Base-by-base conservation (phyloP, 148 eudicot species). In the Suaeda aralocaspica region DNA sequence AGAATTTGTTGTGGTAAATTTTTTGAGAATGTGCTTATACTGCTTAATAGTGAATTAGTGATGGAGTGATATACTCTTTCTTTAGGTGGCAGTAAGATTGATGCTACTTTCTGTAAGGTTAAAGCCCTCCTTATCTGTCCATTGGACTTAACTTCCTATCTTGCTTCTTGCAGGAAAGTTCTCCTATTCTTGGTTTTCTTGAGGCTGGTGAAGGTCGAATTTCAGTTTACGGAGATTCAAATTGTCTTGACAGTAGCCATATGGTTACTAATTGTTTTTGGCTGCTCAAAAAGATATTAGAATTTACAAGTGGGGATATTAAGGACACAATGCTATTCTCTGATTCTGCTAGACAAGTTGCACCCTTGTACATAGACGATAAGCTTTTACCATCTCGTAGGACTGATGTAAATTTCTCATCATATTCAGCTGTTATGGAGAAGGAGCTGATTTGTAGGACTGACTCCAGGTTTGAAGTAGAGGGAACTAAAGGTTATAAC, bases 231-330 rank as follows among this genome's bases (percentile, higher is more conserved):
- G 99, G 97, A 49, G 99, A 94, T 72, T 91, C 97, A 67, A 94
- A 94, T 75, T 94, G 99, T 72, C 81, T 94, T 78, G 99, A 94
- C 76, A 94, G 99, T 82, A 94, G 99, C 78, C 99, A 94, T 78
- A 94, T 91, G 99, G 91, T 94, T 55, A 91, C 97, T 56, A 87
- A 94, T 75, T 94, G 99, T 71, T 91, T 82, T 74, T 87, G 96
- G 97, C 93, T 94, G 50, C 83, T 94, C 68, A 87, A 73, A 79
- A 94, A 87, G 72, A 86, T 89, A 69, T 77, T 94, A 49, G 92
- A 89, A 68, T 94, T 89, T 76, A 89, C 97, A 2, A 79, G 88
- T 69, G 84, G 44, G 64, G 89, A 85, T 64, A 53, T 80, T 41
- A 91, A 79, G 79, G 97, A 94, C 77, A 84, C 93, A 4, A 70